Percentiles rank a stretch among this genome's conserved stretches.
phyloP scores from a whole-genome alignment of 2,329 filamentous ascomycete genomes.

The Ramularia endophylla region DNA sequence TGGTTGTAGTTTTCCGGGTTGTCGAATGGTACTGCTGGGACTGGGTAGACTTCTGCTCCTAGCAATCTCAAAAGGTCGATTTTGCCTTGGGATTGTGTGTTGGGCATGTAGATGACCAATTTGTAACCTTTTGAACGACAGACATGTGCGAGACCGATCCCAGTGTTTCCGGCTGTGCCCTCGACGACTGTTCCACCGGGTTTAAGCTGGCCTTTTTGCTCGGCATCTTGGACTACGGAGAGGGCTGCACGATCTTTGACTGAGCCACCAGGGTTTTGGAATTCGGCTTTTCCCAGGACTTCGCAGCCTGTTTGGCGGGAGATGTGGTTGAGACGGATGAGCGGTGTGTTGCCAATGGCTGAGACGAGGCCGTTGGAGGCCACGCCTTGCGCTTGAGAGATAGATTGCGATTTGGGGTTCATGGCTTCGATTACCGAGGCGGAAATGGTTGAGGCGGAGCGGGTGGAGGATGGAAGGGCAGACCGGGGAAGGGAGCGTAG shows the following conservation, averaged over 20 bases:
- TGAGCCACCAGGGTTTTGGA: constrained; percentile 95
- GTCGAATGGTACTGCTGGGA: constrained; percentile 92
- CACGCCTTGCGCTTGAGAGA: constrained; percentile 74
- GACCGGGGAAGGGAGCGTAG: constrained; percentile 22
- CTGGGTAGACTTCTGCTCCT: constrained; percentile 91
- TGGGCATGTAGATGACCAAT: constrained; percentile 98
- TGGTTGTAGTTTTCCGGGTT: constrained; percentile 98
- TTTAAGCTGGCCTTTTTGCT: constrained; percentile 74
- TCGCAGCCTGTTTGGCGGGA: constrained; percentile 91
- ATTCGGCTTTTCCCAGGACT: constrained; percentile 93
- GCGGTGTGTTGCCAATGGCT: constrained; percentile 97
- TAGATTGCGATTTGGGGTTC: constrained; percentile 50
- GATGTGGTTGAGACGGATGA: constrained; percentile 82
- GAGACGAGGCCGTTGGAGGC: constrained; percentile 67
- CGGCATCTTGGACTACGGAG: constrained; percentile 89
- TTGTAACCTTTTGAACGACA: constrained; percentile 88
- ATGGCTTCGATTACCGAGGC: constrained; percentile 20
- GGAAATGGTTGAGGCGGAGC: constrained; percentile 22
- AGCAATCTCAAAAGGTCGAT: constrained; percentile 86
- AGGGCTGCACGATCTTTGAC: constrained; percentile 96
- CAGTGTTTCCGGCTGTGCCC: constrained; percentile 95
- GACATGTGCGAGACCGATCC: constrained; percentile 94
- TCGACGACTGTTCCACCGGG: constrained; percentile 93
- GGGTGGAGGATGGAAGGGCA: constrained; percentile 14
- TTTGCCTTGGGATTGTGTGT: constrained; percentile 97